Evolutionary conservation across 2,329 filamentous ascomycete species (phyloP).

Genomic region (Aspergillus puulaauensis): DNA sequence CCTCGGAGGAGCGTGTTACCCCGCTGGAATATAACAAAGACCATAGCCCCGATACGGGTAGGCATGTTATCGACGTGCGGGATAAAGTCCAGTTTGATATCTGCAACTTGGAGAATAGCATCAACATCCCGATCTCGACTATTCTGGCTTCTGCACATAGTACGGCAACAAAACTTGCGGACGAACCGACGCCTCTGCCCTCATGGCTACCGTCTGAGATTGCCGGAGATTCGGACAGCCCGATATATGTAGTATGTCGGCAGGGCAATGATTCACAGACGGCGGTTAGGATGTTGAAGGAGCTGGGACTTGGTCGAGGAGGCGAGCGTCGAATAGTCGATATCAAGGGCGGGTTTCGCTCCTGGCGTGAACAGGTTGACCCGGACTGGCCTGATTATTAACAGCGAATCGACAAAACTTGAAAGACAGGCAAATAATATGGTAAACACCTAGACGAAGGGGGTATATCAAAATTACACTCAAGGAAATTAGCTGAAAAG

Average conservation of each 20-base stretch:
- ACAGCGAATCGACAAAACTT: not conserved
- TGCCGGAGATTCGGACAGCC: conserved; percentile 23
- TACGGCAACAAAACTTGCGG: not conserved
- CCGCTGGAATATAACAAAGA: conserved; percentile 57
- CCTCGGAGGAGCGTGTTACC: conserved; percentile 65
- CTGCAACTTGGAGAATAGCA: conserved; percentile 69
- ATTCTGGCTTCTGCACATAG: conserved; percentile 31
- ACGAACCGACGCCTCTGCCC: conserved; percentile 14
- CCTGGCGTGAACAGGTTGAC: conserved; percentile 45
- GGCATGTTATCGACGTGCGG: conserved; percentile 72
- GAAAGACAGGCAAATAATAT: not conserved
- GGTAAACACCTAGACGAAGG: not conserved
- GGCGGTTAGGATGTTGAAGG: conserved; percentile 43
- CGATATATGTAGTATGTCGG: conserved; percentile 48
- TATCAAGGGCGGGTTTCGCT: conserved; percentile 42
- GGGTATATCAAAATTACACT: conserved; percentile 8
- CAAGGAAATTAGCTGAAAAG: not conserved
- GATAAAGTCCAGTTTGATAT: conserved; percentile 83
- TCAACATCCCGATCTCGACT: conserved; percentile 56
- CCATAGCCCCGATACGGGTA: conserved; percentile 11
- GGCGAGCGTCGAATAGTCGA: conserved; percentile 39
- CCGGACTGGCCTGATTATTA: conserved; percentile 43
- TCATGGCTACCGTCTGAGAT: conserved; percentile 31
- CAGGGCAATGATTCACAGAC: conserved; percentile 52
- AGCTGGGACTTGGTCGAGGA: conserved; percentile 34